Percentiles rank a stretch among this genome's conserved stretches.
These are phyloP conservation scores for Tetrahymena elliotti DNA, from an alignment of 73 alveolate genomes.

Conservation along the genomic window DNA sequence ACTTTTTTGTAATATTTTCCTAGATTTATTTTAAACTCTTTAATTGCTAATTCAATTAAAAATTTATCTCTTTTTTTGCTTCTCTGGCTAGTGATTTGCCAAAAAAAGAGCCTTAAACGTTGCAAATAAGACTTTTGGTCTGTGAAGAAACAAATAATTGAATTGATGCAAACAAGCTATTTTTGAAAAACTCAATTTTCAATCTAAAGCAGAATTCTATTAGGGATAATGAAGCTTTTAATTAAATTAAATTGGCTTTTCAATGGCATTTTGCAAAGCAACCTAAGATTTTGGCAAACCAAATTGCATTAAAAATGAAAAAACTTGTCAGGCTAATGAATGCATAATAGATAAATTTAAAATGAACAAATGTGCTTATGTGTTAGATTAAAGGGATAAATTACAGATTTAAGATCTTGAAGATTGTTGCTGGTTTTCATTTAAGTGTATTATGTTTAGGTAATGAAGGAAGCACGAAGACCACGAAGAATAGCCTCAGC, in stretches of 20 bases:
- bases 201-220: not conserved
- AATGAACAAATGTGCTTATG: not conserved
- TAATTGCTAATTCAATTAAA: too few relatives aligned
- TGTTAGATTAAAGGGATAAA: not conserved
- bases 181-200: not conserved
- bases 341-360: not conserved
- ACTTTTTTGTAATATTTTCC: not conserved
- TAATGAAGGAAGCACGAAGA: constrained; percentile 87
- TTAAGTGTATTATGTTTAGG: constrained; percentile 83
- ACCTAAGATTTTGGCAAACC: not conserved
- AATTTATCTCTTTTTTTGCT: not conserved
- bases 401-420: constrained; percentile 34
- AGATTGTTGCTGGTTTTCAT: constrained; percentile 71
- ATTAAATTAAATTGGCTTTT: not conserved
- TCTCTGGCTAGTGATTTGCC: not conserved
- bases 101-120: too few relatives aligned
- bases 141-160: not conserved
- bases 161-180: not conserved
- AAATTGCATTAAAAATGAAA: not conserved
- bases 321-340: not conserved
- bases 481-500: constrained; percentile 95
- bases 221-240: not conserved
- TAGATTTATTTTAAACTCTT: too few relatives aligned
- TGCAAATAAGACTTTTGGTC: too few relatives aligned
- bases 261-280: not conserved